Evolutionary conservation across 2,329 filamentous ascomycete genomes (phyloP), one percentile per base, ranked within the genome.

Genomic region (Colletotrichum tropicale): DNA sequence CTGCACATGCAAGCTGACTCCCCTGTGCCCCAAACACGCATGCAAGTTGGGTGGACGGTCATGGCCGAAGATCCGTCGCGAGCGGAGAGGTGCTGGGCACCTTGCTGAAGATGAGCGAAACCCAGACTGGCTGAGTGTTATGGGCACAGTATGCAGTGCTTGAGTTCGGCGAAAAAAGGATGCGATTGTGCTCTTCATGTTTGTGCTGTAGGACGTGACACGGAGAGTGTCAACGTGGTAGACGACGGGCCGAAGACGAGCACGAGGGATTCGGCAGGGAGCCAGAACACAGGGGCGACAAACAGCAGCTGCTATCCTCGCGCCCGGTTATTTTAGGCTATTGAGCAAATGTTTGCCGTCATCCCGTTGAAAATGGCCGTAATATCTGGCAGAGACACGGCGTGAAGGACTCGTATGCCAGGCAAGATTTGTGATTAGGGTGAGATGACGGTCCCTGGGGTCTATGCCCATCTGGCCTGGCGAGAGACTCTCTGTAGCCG

Each of bases 21-120:
- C 38, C 64, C 61, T 62, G 68, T 56, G 62, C 68, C 68, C 32
- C 55, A 13, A 32, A 62, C 36, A 26, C 55, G 38, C 62, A 67
- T 55, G 55, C 26, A 28, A 24, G 9, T 58, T 67, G 70, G 24
- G 55, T 58, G 64, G 64, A 56, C 43, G 34, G 62, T 72, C 55
- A 26, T 65, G 72, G 68, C 72, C 72, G 68, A 66, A 30, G 52
- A 71, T 72, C 72, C 68, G 24, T 52, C 48, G 34, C 34, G 55
- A 36, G 73, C 55, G 69, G 32, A 62, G 67, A 55, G 18, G 24
- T 26, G 38, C 62, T 72, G 62, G 38, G 21, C 62, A 43, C 34
- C 60, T 10, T 13, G 66, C 65, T 71, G 62, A 75, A 66, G 62
- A 72, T 48, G 38, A 26, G 26, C 61, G 28, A 30, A 55, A 28